Evolutionary conservation across 2,329 filamentous ascomycete genomes (phyloP).

Genomic region (Aspergillus aculeatinus): DNA sequence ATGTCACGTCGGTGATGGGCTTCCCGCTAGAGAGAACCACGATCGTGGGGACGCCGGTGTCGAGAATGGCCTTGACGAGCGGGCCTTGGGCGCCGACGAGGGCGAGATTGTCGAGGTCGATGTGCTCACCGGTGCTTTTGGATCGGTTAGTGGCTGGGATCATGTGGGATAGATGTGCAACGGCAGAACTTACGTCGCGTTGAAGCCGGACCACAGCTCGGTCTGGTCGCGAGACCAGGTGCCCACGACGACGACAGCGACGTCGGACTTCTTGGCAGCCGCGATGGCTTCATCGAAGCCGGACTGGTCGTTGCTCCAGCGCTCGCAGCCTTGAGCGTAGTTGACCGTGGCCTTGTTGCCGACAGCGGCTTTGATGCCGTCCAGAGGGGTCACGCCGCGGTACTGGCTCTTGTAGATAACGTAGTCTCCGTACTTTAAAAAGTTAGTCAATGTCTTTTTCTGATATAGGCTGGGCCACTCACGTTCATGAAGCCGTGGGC

Average conservation of each 20-base stretch:
- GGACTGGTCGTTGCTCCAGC: slow-evolving; percentile 69
- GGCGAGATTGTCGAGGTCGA: slow-evolving; percentile 63
- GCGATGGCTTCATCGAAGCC: slow-evolving; percentile 67
- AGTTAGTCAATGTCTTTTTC: not conserved
- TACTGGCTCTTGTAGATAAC: slow-evolving; percentile 65
- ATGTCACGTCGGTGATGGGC: slow-evolving; percentile 65
- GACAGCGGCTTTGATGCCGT: slow-evolving; percentile 64
- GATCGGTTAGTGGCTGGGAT: not conserved
- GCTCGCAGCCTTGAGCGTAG: slow-evolving; percentile 69
- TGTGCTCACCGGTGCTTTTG: slow-evolving; percentile 64
- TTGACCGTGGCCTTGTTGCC: slow-evolving; percentile 58
- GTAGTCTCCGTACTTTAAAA: slow-evolving; percentile 66
- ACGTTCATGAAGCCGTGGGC: slow-evolving; percentile 69
- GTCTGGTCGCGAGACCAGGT: slow-evolving; percentile 74
- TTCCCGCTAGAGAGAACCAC: slow-evolving; percentile 70
- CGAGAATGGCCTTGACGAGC: slow-evolving; percentile 65
- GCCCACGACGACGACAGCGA: slow-evolving; percentile 71
- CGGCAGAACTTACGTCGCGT: slow-evolving; percentile 55
- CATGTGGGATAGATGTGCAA: not conserved
- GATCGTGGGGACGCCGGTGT: slow-evolving; percentile 65
- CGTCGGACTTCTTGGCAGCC: slow-evolving; percentile 64
- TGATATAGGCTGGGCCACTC: slow-evolving; percentile 26
- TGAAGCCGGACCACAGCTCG: slow-evolving; percentile 68
- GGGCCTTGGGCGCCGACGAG: slow-evolving; percentile 69
- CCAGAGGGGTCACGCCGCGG: slow-evolving; percentile 66